Evolutionary conservation across 1,139 yeast genomes (phyloP), one percentile per base, ranked within the genome.

Genomic region (Wickerhamiella pararugosa): DNA sequence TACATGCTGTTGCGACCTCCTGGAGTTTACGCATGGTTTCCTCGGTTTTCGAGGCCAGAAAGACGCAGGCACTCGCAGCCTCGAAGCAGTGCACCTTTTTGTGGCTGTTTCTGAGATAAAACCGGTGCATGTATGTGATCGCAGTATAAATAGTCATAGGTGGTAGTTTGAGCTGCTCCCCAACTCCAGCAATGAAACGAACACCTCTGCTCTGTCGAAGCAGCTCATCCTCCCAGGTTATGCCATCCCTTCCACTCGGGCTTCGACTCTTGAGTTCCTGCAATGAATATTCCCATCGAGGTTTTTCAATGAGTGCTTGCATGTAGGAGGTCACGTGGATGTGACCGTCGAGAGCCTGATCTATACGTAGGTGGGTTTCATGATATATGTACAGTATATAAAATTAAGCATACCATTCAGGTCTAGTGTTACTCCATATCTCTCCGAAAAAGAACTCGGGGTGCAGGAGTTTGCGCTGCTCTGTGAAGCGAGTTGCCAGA

Each of bases 41-140:
- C 44, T 71, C 75, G 6, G 70, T 64, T 46, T 73, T 72, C 42
- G 72, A 64, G 1, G 76, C 75, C 26, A 72, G 56, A 50, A 72
- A 71, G 29, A 72, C 49, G 30, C 70, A 58, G 1, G 75, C 65
- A 1, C 73, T 75, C 0, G 67, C 75, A 29, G 67, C 61, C 43
- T 71, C 54, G 45, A 63, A 66, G 40, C 58, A 58, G 47, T 71
- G 76, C 48, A 58, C 60, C 33, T 57, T 55, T 37, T 56, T 56
- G 36, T 70, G 48, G 25, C 69, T 63, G 43, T 59, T 56, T 34
- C 73, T 57, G 64, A 69, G 63, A 50, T 69, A 73, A 53, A 69
- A 72, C 42, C 77, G 58, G 46, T 72, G 77, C 43, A 70, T 59
- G 46, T 62, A 67, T 15, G 60, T 60, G n/a, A 71, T 53, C 0